Conservation (phyloP, 306 rosid genomes). For the Delonix regia region DNA sequence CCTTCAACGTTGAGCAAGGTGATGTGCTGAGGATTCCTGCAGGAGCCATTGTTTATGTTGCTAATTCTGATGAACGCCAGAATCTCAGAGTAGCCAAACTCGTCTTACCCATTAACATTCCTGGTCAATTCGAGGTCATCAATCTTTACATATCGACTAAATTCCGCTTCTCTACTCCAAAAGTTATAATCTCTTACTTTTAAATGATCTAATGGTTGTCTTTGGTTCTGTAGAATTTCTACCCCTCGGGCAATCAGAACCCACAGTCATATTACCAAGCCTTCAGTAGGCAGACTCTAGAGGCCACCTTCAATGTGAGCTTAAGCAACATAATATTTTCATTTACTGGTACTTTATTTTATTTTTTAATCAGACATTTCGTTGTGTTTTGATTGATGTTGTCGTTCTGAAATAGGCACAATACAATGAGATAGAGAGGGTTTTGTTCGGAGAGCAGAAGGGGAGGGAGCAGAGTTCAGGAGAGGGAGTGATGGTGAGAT, state of each 20-base stretch:
- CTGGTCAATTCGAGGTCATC: constrained; percentile 7
- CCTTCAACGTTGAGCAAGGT: not conserved
- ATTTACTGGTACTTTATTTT: too few relatives aligned
- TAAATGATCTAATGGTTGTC: not conserved
- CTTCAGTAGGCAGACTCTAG: constrained; percentile 33
- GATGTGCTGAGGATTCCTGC: not conserved
- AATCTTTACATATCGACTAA: not conserved
- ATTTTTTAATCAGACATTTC: too few relatives aligned
- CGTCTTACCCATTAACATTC: not conserved
- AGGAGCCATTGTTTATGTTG: not conserved
- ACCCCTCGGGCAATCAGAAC: not conserved
- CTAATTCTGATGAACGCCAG: not conserved
- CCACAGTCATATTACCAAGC: constrained; percentile 30
- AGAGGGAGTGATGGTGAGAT: constrained; percentile 28
- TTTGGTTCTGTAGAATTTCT: constrained; percentile 26
- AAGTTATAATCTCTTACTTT: not conserved
- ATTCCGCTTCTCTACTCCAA: not conserved
- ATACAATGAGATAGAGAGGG: constrained; percentile 31
- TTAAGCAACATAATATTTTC: not conserved
- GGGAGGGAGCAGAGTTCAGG: not conserved
- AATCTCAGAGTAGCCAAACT: not conserved
- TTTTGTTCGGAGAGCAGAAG: constrained; percentile 10
- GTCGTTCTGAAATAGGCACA: constrained; percentile 4
- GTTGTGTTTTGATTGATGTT: not conserved
- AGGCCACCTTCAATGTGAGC: constrained; percentile 41